Conservation (phyloP, 768 basidiomycete genomes). For the Chalciporus chontae region DNA sequence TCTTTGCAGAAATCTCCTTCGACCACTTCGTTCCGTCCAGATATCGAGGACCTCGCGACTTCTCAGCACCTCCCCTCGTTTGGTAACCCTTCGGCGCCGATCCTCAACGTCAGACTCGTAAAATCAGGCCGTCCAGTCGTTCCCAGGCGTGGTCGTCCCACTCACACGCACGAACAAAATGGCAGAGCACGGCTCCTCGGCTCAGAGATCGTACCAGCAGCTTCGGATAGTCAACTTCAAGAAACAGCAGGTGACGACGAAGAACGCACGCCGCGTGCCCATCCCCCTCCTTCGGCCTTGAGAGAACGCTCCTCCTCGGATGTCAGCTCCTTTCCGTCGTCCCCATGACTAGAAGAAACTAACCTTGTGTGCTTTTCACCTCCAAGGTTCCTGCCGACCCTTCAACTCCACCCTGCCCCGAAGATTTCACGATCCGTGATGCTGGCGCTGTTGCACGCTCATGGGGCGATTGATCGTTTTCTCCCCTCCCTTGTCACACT, state of each 20-base stretch:
- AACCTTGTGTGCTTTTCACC: slow-evolving; percentile 2
- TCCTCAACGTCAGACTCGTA: slow-evolving; percentile 28
- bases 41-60: slow-evolving; percentile 13
- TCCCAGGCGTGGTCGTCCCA: slow-evolving; percentile 23
- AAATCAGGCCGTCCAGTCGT: slow-evolving; percentile 3
- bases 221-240: neutral
- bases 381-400: slow-evolving; percentile 9
- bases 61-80: slow-evolving; percentile 9
- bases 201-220: neutral
- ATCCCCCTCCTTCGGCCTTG: neutral
- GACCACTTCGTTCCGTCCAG: slow-evolving; percentile 18
- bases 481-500: slow-evolving; percentile 22
- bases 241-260: slow-evolving; percentile 1
- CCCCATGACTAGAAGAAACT: slow-evolving; percentile 4
- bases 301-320: slow-evolving; percentile 5
- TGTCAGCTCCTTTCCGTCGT: slow-evolving; percentile 13
- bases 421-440: slow-evolving; percentile 28
- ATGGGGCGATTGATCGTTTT: slow-evolving; percentile 29
- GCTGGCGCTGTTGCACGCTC: slow-evolving; percentile 34
- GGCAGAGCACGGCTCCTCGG: slow-evolving; percentile 1
- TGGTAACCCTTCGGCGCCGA: slow-evolving; percentile 1
- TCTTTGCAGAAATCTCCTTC: slow-evolving; percentile 22
- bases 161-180: slow-evolving; percentile 12
- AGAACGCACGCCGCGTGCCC: slow-evolving; percentile 1
- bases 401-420: slow-evolving; percentile 17